Evolutionary conservation across 768 basidiomycete genomes (phyloP).

Genomic region (Suillus placidus): DNA sequence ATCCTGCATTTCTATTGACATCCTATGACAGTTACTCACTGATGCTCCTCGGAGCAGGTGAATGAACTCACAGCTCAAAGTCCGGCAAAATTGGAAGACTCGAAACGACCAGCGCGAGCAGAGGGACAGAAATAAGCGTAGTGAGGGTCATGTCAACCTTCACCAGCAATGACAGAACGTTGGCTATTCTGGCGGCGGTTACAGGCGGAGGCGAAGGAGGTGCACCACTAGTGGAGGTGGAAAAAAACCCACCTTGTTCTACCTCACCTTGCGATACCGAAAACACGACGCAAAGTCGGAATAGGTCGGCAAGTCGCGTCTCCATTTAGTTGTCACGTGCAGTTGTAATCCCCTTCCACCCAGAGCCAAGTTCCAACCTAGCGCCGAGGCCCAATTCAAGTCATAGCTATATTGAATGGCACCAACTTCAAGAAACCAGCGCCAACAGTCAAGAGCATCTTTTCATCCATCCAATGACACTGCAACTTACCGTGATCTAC

Average conservation of each 20-base stretch:
- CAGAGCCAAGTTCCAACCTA: background rate
- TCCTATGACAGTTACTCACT: background rate
- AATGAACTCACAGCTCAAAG: slow-evolving; percentile 32
- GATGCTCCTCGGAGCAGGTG: background rate
- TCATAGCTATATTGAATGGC: slow-evolving; percentile 24
- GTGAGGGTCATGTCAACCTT: slow-evolving; percentile 37
- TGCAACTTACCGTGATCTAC: slow-evolving; percentile 83
- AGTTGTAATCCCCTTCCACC: background rate
- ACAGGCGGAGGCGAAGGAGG: background rate
- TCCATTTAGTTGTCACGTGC: slow-evolving; percentile 7
- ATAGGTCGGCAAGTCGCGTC: background rate
- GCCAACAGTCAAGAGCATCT: slow-evolving; percentile 35
- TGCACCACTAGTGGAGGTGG: background rate
- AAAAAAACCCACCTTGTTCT: background rate
- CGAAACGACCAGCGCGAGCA: slow-evolving; percentile 48
- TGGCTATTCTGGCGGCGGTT: background rate
- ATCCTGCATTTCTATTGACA: background rate
- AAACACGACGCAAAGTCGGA: background rate
- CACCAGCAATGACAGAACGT: background rate
- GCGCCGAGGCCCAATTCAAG: background rate
- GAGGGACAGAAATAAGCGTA: slow-evolving; percentile 41
- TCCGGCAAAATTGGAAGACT: slow-evolving; percentile 40
- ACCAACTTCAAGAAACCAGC: slow-evolving; percentile 25
- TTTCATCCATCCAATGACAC: slow-evolving; percentile 72
- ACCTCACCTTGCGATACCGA: background rate